phyloP scores from a whole-genome alignment of 2,329 filamentous ascomycete genomes.

The Penicillium griseofulvum region DNA sequence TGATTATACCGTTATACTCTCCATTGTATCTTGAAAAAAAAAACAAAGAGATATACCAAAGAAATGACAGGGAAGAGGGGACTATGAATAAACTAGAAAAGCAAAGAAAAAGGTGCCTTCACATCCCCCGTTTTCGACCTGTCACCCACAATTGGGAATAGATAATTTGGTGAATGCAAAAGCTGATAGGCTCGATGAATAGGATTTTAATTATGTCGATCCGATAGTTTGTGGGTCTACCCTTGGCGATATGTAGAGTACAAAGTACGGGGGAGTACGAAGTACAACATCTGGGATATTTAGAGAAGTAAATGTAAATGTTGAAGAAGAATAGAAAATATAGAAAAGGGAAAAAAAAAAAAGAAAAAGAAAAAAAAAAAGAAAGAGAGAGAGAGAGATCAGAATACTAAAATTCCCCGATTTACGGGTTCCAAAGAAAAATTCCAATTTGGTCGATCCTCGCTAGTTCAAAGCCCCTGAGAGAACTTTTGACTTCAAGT shows the following conservation, averaged over 20 bases:
- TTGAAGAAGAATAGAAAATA: no score
- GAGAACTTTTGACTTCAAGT: neutral
- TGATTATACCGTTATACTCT: conserved; percentile 13
- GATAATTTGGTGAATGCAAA: neutral
- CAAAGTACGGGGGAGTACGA: no score
- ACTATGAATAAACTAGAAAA: conserved; percentile 5
- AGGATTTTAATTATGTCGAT: conserved; percentile 9
- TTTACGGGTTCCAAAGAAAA: neutral
- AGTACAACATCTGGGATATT: no score
- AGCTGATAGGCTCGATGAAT: conserved; percentile 19
- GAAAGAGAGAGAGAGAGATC: no score
- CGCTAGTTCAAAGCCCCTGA: neutral
- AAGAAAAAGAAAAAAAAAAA: no score
- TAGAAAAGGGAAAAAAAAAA: no score
- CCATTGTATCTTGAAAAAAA: conserved; percentile 11
- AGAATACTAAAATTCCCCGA: no score
- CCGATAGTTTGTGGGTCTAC: conserved; percentile 17
- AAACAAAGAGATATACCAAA: neutral
- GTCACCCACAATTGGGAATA: conserved; percentile 21
- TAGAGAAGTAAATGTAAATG: no score
- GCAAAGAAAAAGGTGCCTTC: conserved; percentile 11
- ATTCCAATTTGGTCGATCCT: neutral
- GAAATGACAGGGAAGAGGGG: neutral
- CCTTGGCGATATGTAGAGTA: neutral
- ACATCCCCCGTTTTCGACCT: conserved; percentile 25